Base-by-base conservation (phyloP, 352 stramenopile species). In the Phytopythium cucurbitacearum region DNA sequence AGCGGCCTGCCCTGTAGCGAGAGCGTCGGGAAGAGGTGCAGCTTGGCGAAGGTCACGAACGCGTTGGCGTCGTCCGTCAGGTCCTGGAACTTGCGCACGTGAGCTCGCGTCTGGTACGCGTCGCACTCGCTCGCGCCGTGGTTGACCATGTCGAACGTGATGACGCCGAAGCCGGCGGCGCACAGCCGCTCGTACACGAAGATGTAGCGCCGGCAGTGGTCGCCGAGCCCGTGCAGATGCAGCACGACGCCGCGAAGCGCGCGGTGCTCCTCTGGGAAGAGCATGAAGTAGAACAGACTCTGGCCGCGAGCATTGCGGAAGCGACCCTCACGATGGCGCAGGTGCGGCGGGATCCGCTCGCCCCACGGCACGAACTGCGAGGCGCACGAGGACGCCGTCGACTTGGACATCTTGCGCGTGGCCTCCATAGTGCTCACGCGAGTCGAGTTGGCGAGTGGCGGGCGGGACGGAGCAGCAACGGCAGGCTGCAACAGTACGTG, bases 191-290 rank as follows among this genome's bases (percentile, higher is more conserved):
- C 65, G 55, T 71, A 83, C 11, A 83, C 45, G 36, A 69, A 60
- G 32, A 71, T 62, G 54, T 79, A 73, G 15, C 75, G 67, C 21
- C 71, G 64, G 32, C 62, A 69, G 58, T 86, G 75, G 51, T 88
- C 76, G 9, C 73, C 74, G 57, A 88, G 75, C 38, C 76, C 75
- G 50, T 86, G 72, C 35, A 86, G 58, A 56, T 72, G 74, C 28
- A 88, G 38, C 33, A 83, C 64, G 38, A 86, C 56, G 36, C 72
- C 75, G 7, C 73, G 52, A 50, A 83, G 53, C 2, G 60, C 45
- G 15, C 65, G 62, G 12, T 45, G 3, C 51, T 62, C 43, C 10
- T 70, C 56, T 1, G 75, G 72, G 53, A 81, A 81, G 34, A 84
- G 62, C 12, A 61, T 46, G 38, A 66, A 69, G 54, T 84, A 81